A percentile compares a stretch with the other conserved stretches of the same genome.
Conservation (phyloP, 805 yeast genomes). For the Nakazawaea anatomiae region DNA sequence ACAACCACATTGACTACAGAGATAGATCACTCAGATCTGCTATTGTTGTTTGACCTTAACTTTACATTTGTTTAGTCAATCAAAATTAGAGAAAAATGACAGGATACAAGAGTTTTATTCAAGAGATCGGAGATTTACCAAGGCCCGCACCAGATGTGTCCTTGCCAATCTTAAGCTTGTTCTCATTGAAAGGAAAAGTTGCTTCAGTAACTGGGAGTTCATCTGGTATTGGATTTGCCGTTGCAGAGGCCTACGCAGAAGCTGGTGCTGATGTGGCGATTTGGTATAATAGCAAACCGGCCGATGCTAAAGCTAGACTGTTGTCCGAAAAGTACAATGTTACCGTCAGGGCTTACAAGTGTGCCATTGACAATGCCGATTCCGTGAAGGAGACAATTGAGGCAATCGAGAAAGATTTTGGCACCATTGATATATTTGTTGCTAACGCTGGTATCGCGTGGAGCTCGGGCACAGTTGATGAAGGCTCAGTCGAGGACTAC, state of each 20-base stretch:
- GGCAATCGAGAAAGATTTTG: slow-evolving; percentile 61
- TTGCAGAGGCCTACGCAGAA: slow-evolving; percentile 78
- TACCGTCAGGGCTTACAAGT: slow-evolving; percentile 58
- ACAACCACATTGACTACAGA: too few relatives aligned
- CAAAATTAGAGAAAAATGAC: slow-evolving; percentile 8
- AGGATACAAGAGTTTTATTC: slow-evolving; percentile 16
- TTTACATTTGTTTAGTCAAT: too few relatives aligned
- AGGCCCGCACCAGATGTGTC: slow-evolving; percentile 44
- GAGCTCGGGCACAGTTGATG: slow-evolving; percentile 58
- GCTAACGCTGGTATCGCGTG: slow-evolving; percentile 90
- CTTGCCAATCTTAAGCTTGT: slow-evolving; percentile 53
- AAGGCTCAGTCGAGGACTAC: slow-evolving; percentile 57
- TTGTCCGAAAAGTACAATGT: slow-evolving; percentile 55
- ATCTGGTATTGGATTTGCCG: slow-evolving; percentile 77
- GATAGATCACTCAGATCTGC: too few relatives aligned
- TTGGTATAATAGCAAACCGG: slow-evolving; percentile 58
- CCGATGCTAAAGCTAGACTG: slow-evolving; percentile 55
- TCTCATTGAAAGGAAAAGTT: slow-evolving; percentile 78
- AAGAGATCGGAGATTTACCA: slow-evolving; percentile 37
- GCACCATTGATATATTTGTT: slow-evolving; percentile 74
- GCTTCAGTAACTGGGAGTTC: slow-evolving; percentile 82
- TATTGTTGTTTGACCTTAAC: too few relatives aligned
- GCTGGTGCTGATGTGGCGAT: slow-evolving; percentile 84
- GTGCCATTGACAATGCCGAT: slow-evolving; percentile 44
- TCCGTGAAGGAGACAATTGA: slow-evolving; percentile 43